A percentile compares a stretch with the other conserved stretches of the same genome.
These are phyloP conservation scores for Cystobasidiopsis lactophilus DNA, from an alignment of 768 basidiomycete species.

Conservation along the genomic window DNA sequence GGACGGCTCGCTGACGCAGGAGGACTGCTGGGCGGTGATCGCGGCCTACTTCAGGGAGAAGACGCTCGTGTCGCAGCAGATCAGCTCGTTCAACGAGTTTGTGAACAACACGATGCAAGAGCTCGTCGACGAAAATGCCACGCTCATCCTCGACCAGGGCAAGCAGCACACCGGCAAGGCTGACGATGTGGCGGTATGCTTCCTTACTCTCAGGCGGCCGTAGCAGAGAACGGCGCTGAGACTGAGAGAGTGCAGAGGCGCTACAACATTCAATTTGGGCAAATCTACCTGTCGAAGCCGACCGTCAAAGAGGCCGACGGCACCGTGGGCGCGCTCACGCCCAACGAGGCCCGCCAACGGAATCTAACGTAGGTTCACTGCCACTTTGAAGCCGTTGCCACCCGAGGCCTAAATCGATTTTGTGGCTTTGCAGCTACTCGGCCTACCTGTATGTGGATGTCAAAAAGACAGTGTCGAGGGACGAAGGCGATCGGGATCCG, in stretches of 20 bases:
- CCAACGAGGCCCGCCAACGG: slow-evolving; percentile 82
- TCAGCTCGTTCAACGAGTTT: slow-evolving; percentile 96
- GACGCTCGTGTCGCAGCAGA: slow-evolving; percentile 89
- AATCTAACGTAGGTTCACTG: slow-evolving; percentile 44
- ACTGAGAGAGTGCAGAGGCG: slow-evolving; percentile 35
- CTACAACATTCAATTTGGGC: slow-evolving; percentile 90
- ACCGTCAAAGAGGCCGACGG: slow-evolving; percentile 92
- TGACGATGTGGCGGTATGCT: slow-evolving; percentile 26
- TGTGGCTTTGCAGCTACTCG: slow-evolving; percentile 36
- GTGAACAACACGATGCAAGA: slow-evolving; percentile 99
- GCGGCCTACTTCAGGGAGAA: slow-evolving; percentile 40
- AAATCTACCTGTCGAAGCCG: slow-evolving; percentile 87
- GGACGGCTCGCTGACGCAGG: neutral
- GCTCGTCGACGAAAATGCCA: slow-evolving; percentile 86
- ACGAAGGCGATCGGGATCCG: slow-evolving; percentile 34
- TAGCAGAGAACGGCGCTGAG: neutral
- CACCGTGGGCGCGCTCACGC: slow-evolving; percentile 76
- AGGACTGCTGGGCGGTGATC: slow-evolving; percentile 1
- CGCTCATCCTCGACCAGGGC: slow-evolving; percentile 84
- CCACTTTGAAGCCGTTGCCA: too few relatives aligned
- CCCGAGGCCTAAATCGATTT: neutral
- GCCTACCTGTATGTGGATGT: slow-evolving; percentile 90
- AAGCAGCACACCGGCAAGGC: slow-evolving; percentile 85
- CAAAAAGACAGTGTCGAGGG: slow-evolving; percentile 61
- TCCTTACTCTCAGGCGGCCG: neutral